Conservation (phyloP, 257 asterid genomes). For the Haberlea rhodopensis region DNA sequence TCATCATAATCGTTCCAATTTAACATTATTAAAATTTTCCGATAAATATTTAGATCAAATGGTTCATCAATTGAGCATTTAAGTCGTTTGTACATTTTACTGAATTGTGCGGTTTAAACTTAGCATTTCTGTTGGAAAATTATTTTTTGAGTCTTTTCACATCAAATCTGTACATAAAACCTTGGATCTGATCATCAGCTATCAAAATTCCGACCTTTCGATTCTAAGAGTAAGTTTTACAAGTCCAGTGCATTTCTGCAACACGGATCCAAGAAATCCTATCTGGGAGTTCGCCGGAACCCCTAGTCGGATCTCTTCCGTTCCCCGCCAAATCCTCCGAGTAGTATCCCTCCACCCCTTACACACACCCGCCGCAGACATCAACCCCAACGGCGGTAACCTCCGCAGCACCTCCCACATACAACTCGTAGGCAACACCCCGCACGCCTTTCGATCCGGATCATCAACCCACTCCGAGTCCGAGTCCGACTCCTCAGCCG, state of each 20-base stretch:
- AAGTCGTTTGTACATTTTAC: neutral
- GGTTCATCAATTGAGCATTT: neutral
- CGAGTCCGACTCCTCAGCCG: slow-evolving; percentile 31
- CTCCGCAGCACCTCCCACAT: slow-evolving; percentile 88
- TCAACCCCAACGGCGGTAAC: slow-evolving; percentile 67
- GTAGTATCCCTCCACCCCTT: slow-evolving; percentile 80
- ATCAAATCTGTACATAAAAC: slow-evolving; percentile 12
- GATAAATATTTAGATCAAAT: slow-evolving; percentile 17
- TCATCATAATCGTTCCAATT: no score
- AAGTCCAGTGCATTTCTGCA: slow-evolving; percentile 83
- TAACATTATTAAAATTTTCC: neutral
- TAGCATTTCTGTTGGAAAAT: slow-evolving; percentile 1
- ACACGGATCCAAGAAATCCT: slow-evolving; percentile 79
- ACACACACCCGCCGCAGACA: slow-evolving; percentile 78
- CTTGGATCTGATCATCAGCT: slow-evolving; percentile 34
- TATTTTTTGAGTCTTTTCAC: neutral
- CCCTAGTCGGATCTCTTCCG: slow-evolving; percentile 82
- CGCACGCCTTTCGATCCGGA: neutral
- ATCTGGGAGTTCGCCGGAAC: slow-evolving; percentile 76
- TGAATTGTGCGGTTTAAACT: neutral
- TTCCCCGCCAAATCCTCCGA: slow-evolving; percentile 72
- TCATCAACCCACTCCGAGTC: slow-evolving; percentile 25
- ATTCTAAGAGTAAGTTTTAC: slow-evolving; percentile 63
- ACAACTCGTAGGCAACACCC: slow-evolving; percentile 52
- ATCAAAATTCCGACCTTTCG: slow-evolving; percentile 66